A percentile compares a stretch with the other conserved stretches of the same genome.
Conservation (phyloP, 1,284 basidiomycete genomes). For the Trichosporon ovoides region DNA sequence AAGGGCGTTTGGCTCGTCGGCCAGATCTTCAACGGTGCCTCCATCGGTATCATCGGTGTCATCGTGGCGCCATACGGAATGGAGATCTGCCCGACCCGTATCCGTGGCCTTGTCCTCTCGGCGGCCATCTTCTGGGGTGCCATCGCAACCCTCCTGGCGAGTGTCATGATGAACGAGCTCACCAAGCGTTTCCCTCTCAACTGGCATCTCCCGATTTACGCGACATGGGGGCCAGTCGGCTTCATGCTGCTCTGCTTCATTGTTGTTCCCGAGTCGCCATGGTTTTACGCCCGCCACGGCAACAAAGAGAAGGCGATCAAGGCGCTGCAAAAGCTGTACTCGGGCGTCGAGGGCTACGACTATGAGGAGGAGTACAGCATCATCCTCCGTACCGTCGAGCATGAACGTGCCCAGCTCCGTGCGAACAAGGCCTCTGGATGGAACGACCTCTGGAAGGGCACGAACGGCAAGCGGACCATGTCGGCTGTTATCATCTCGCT, state of each 20-base stretch:
- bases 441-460: conserved; percentile 6
- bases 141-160: conserved; percentile 1
- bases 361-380: conserved; percentile 30
- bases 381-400: conserved; percentile 24
- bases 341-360: conserved; percentile 28
- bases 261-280: conserved; percentile 17
- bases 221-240: conserved; percentile 16
- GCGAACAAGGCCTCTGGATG: not conserved
- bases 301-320: conserved; percentile 22
- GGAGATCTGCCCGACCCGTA: conserved; percentile 12
- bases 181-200: conserved; percentile 12
- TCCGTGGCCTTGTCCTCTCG: conserved; percentile 11
- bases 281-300: conserved; percentile 20
- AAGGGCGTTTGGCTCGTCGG: conserved; percentile 7
- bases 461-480: conserved; percentile 2
- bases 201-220: conserved; percentile 15
- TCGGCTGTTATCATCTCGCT: not conserved
- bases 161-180: conserved; percentile 18
- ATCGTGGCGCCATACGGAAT: conserved; percentile 12
- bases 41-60: conserved; percentile 13
- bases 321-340: conserved; percentile 22
- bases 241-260: conserved; percentile 16
- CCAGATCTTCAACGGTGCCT: conserved; percentile 16
- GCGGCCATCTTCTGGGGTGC: conserved; percentile 9
- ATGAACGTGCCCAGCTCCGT: conserved; percentile 15